A percentile compares a stretch with the other conserved stretches of the same genome.
phyloP scores from a whole-genome alignment of 2,329 filamentous ascomycete species.

The Sclerotinia subarctica region DNA sequence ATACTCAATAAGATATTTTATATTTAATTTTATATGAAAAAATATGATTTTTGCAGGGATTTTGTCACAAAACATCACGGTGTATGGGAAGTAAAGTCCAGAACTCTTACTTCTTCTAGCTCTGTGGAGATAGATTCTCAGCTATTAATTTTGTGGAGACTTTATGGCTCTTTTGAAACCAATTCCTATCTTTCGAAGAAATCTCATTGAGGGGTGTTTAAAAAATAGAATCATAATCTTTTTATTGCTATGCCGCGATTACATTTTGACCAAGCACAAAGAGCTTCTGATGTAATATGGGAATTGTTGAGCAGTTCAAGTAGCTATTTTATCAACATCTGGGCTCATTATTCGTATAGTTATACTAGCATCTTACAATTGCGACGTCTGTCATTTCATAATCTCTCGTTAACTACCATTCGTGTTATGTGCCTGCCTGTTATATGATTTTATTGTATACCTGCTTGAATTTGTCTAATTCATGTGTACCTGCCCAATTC shows the following conservation, averaged over 20 bases:
- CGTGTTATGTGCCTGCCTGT: neutral
- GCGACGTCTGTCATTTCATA: neutral
- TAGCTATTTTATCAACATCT: neutral
- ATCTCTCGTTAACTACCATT: too few relatives aligned
- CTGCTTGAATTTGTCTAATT: neutral
- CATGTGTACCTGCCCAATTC: neutral
- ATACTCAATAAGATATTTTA: too few relatives aligned
- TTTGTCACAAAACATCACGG: too few relatives aligned
- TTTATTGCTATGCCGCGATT: neutral
- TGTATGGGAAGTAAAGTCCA: too few relatives aligned
- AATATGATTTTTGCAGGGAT: too few relatives aligned
- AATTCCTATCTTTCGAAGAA: neutral
- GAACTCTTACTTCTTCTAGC: neutral
- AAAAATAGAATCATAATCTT: too few relatives aligned
- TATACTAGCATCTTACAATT: neutral
- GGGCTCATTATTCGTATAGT: neutral
- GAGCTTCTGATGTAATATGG: neutral
- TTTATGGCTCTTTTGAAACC: neutral
- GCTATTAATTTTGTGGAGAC: neutral
- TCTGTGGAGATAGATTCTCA: neutral
- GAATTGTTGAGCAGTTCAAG: neutral
- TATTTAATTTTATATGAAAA: too few relatives aligned
- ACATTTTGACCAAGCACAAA: neutral
- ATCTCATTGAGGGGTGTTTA: too few relatives aligned
- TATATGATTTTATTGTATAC: neutral